These are phyloP conservation scores for Forsythia viridissima DNA, from an alignment of 257 asterid species.

Conservation along the genomic window DNA sequence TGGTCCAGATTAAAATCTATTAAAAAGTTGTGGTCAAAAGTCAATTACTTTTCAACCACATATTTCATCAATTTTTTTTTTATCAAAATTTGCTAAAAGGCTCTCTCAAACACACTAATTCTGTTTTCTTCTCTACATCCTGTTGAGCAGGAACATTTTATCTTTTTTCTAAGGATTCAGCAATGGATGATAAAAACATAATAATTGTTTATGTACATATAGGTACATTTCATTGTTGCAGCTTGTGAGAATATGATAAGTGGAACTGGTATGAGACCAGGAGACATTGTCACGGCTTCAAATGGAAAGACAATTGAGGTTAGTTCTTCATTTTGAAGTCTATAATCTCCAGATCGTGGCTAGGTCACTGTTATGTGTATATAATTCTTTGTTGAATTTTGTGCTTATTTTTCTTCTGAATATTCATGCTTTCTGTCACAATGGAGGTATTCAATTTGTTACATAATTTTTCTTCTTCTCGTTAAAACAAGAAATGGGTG, in stretches of 20 bases:
- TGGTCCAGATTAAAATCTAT: no score
- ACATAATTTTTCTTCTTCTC: background rate
- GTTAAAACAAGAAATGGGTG: background rate
- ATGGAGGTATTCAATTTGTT: background rate
- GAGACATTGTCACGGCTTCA: slow-evolving; percentile 62
- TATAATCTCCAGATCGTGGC: background rate
- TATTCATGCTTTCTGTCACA: background rate
- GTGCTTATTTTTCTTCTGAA: background rate
- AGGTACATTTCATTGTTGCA: slow-evolving; percentile 66
- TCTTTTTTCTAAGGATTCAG: background rate
- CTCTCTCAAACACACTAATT: background rate
- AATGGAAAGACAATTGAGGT: slow-evolving; percentile 74
- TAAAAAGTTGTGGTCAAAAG: no score
- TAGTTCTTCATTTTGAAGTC: background rate
- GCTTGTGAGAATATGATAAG: slow-evolving; percentile 76
- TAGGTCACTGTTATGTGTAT: background rate
- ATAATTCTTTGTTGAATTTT: slow-evolving; percentile 7
- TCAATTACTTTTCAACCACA: no score
- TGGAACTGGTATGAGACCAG: slow-evolving; percentile 73
- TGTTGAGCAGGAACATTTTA: background rate
- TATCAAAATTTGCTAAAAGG: no score
- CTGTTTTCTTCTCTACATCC: background rate
- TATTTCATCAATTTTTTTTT: no score
- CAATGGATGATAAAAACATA: background rate
- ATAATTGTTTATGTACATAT: slow-evolving; percentile 18